A percentile compares a stretch with the other conserved stretches of the same genome.
Conservation (phyloP, 2,329 filamentous ascomycete genomes). For the Ophiostoma sp. region DNA sequence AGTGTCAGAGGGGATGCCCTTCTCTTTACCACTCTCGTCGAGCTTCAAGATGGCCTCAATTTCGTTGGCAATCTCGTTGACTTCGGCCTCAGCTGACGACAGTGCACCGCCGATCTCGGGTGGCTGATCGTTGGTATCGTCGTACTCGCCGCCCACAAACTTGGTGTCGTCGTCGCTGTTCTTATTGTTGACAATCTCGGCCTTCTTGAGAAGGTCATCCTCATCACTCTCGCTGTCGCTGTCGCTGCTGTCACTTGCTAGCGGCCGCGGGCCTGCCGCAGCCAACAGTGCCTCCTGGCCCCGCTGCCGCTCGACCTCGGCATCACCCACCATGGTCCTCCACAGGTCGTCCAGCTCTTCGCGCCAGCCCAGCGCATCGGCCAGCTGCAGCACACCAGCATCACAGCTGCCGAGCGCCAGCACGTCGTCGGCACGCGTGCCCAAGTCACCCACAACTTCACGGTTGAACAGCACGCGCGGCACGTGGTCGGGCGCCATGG, state of each 20-base stretch:
- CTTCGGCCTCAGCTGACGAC: conserved; percentile 26
- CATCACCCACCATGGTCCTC: conserved; percentile 64
- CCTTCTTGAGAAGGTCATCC: not conserved
- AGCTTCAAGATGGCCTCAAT: conserved; percentile 27
- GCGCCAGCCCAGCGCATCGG: conserved; percentile 78
- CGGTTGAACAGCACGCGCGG: conserved; percentile 87
- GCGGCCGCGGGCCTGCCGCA: conserved; percentile 42
- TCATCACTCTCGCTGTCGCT: not conserved
- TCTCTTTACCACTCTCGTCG: conserved; percentile 13
- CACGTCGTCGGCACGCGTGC: conserved; percentile 79
- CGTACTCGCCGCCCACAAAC: not conserved
- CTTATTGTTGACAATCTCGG: not conserved
- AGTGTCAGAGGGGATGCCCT: not conserved
- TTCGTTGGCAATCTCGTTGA: conserved; percentile 27
- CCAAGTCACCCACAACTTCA: conserved; percentile 78
- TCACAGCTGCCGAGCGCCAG: conserved; percentile 82
- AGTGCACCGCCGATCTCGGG: conserved; percentile 23
- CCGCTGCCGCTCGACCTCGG: conserved; percentile 54
- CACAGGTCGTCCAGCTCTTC: conserved; percentile 79
- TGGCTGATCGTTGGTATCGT: conserved; percentile 19
- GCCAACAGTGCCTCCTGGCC: conserved; percentile 43
- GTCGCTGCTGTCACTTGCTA: conserved; percentile 29
- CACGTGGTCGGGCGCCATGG: conserved; percentile 57
- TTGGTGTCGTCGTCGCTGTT: not conserved
- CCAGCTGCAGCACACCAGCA: conserved; percentile 73